Conservation (phyloP, 441 rosid species). For the Populus trichocarpa region DNA sequence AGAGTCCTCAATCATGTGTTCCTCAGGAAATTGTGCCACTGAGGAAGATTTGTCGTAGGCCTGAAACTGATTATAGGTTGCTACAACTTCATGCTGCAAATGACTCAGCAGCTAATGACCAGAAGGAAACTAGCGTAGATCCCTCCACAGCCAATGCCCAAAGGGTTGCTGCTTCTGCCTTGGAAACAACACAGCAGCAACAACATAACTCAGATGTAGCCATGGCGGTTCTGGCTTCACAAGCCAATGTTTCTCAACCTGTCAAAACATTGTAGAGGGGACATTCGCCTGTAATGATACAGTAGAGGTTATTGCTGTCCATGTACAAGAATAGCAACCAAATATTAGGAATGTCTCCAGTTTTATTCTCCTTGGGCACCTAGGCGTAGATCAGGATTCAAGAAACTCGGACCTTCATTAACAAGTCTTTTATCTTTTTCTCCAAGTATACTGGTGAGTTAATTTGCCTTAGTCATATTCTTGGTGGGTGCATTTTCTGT, state of each 20-base stretch:
- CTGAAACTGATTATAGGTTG: slow-evolving; percentile 91
- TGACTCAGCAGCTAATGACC: slow-evolving; percentile 38
- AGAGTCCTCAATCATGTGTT: slow-evolving; percentile 3
- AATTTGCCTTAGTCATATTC: background rate
- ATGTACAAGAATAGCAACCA: background rate
- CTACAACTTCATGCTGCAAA: slow-evolving; percentile 80
- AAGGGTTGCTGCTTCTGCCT: background rate
- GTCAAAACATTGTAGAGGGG: slow-evolving; percentile 4
- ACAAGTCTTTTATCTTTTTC: too few species aligned
- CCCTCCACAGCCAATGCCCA: slow-evolving; percentile 23
- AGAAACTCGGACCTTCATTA: background rate
- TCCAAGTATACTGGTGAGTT: background rate
- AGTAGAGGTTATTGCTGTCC: background rate
- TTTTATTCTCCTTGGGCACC: too few species aligned
- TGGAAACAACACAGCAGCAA: slow-evolving; percentile 32
- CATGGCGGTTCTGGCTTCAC: slow-evolving; percentile 10
- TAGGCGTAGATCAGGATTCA: background rate
- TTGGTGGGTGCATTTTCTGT: background rate
- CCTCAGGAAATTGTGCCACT: slow-evolving; percentile 91
- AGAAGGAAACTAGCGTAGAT: slow-evolving; percentile 41
- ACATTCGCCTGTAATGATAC: background rate
- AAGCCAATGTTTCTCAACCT: slow-evolving; percentile 17
- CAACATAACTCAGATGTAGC: slow-evolving; percentile 12
- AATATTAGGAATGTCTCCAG: background rate
- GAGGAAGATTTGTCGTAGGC: slow-evolving; percentile 87